phyloP scores from a whole-genome alignment of 208 protist species.

The Wallacemonas collosoma region DNA sequence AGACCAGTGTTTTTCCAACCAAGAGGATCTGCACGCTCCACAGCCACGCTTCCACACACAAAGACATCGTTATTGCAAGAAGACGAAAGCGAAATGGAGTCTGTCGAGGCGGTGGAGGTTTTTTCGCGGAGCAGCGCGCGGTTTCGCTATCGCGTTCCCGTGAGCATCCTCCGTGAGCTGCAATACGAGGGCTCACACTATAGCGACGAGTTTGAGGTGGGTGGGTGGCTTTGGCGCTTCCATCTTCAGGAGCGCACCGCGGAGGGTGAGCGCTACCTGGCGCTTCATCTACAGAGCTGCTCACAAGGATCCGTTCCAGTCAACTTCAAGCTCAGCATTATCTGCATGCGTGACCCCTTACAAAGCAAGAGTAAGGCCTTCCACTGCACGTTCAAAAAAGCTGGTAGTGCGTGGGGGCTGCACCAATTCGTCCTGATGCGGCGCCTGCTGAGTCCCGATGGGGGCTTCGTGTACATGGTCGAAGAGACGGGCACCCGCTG shows the following conservation, averaged over 20 bases:
- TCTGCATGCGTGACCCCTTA: conserved; percentile 65
- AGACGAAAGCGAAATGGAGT: conserved; percentile 35
- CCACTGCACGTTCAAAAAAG: conserved; percentile 85
- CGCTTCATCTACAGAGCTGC: conserved; percentile 87
- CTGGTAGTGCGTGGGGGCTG: conserved; percentile 83
- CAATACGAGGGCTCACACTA: conserved; percentile 67
- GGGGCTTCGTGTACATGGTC: conserved; percentile 73
- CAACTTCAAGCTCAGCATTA: conserved; percentile 79
- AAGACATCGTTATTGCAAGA: background rate
- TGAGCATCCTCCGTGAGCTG: conserved; percentile 68
- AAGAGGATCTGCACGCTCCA: background rate
- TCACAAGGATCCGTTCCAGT: conserved; percentile 36
- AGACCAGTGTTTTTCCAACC: no score
- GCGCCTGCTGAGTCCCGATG: conserved; percentile 53
- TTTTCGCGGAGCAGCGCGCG: conserved; percentile 65
- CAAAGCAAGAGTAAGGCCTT: conserved; percentile 77
- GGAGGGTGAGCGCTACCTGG: conserved; percentile 62
- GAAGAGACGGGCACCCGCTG: conserved; percentile 56
- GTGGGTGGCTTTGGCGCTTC: conserved; percentile 76
- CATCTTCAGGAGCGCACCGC: conserved; percentile 73
- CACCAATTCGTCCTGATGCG: conserved; percentile 82
- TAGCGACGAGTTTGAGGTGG: conserved; percentile 81
- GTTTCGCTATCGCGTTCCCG: conserved; percentile 80
- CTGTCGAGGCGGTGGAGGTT: conserved; percentile 65
- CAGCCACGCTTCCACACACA: background rate